Evolutionary conservation across 441 rosid species (phyloP).

Genomic region (Eutrema salsugineum): DNA sequence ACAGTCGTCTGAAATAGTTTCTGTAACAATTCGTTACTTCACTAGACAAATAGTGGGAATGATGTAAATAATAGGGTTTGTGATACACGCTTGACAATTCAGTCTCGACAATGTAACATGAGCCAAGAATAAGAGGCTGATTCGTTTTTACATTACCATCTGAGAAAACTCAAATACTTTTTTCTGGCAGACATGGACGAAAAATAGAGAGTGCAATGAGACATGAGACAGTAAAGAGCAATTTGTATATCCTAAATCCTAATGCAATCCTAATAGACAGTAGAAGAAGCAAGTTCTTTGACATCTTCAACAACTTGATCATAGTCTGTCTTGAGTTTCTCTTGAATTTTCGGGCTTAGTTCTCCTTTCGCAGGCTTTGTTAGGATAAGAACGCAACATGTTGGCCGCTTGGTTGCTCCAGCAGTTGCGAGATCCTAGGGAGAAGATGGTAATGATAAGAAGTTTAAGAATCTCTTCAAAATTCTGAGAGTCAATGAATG

Average conservation of each 20-base stretch:
- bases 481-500: background rate
- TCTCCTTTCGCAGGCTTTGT: constrained; percentile 33
- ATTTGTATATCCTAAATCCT: background rate
- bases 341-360: constrained; percentile 33
- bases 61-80: constrained; percentile 25
- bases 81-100: constrained; percentile 10
- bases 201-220: background rate
- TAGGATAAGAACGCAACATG: constrained; percentile 35
- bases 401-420: constrained; percentile 38
- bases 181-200: background rate
- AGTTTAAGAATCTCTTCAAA: background rate
- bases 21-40: constrained; percentile 5
- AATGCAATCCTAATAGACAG: constrained; percentile 20
- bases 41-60: background rate
- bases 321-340: constrained; percentile 48
- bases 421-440: constrained; percentile 37
- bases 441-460: background rate
- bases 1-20: constrained; percentile 39
- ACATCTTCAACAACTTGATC: constrained; percentile 51
- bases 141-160: background rate
- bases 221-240: background rate
- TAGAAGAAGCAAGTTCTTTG: constrained; percentile 46
- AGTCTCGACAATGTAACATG: constrained; percentile 12
- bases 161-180: background rate
- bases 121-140: constrained; percentile 15